Evolutionary conservation across 164 flowering plant genomes (phyloP), one percentile per base, ranked within the genome.

Genomic region (Tetrastigma voinierianum): DNA sequence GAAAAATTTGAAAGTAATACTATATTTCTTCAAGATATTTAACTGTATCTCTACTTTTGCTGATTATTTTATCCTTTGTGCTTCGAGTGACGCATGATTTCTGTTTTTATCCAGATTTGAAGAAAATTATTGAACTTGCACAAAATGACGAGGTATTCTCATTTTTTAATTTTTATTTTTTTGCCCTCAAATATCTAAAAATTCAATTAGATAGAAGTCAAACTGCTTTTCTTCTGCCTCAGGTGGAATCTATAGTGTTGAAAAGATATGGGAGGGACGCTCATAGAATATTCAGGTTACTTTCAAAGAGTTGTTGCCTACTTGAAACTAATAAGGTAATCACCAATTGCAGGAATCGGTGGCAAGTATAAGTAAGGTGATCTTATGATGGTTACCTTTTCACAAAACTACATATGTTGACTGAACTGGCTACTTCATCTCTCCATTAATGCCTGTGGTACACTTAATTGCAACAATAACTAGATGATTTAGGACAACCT

Each of bases 241-340:
- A 94, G 98, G 87, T 91, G 62, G 97, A 94, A 64, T 87, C 93
- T 21, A 62, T 84, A 66, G 87, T 91, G 45, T 57, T 82, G 75
- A 89, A 84, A 71, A 81, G 88, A 79, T 86, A 89, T 76, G 97
- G 96, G n/a, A 67, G 19, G 52, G 87, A 82, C 21, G 93, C 91
- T 14, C 86, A 76, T 69, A 88, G 86, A 80, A 85, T 91, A 16
- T 90, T 90, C 74, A 82, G 97, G 77, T 70, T 79, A 53, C 77
- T 91, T 52, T 72, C 89, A 51, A 79, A 73, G 70, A 62, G 68
- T 51, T 72, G 73, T 66, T 67, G 78, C 53, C 67, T 82, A 14
- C 49, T 82, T 59, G 90, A 86, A 71, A 89, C 92, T 53, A 84
- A 82, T 51, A 83, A 83, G 93, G 98, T 91, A 77, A 71, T n/a